Evolutionary conservation across 2,329 filamentous ascomycete genomes (phyloP), one percentile per base, ranked within the genome.

Genomic region (Phoma herbarum): DNA sequence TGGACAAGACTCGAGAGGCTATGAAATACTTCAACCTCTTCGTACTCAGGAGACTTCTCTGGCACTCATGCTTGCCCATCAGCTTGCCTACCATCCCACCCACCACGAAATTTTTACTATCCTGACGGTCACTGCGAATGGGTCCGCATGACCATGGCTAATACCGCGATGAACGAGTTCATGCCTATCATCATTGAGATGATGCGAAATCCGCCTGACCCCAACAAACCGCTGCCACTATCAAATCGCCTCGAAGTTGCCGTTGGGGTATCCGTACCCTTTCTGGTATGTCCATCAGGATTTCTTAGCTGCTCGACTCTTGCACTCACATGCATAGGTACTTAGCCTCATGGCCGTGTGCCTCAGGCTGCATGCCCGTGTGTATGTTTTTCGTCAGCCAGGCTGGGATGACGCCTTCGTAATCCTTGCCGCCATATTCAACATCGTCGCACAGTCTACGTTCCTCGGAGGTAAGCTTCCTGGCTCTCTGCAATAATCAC

Each of bases 361-460:
- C 8, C 33, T 42, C 14, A 42, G 35, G 22, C 42, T 52, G 3
- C 22, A 42, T n/a, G 42, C 33, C 0, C 48, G 47, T 41, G 16
- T 57, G 9, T 6, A 26, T 6, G 25, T 57, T 1, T 9, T 46
- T 2, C 29, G 22, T 16, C 46, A 44, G 29, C 41, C 39, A 45
- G 53, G 53, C 18, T 57, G 53, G 41, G 53, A 51, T 22, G 53
- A 57, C 22, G 23, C 14, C 11, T 57, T 57, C 31, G 47, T 57
- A 20, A n/a, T 31, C 22, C 14, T 57, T 9, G 53, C 53, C 14
- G 46, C 46, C 10, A n/a, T 46, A 2, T 46, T 57, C 25, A 57
- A 57, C 7, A 12, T 57, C 7, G 18, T 46, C 11, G 47, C 22
- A 8, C 47, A 50, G 14, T 45, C 47, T 20, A 33, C 39, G 3